Evolutionary conservation across 192 early-diverging fungal species (phyloP), one percentile per base, ranked within the genome.

Genomic region (Chytriomyces sp.): DNA sequence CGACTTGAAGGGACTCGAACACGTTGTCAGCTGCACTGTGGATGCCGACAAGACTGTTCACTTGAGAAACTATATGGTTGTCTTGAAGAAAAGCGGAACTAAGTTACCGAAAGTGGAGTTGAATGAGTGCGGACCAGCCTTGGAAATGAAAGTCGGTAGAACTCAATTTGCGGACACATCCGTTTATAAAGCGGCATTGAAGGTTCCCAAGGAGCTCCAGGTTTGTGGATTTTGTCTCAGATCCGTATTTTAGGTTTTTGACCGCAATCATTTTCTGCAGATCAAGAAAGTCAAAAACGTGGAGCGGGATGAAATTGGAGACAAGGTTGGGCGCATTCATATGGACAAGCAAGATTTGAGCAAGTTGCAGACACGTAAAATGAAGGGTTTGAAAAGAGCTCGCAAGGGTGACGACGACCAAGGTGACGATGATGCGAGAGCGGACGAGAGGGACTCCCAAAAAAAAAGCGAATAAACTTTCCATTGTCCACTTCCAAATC

Each of bases 301-400:
- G 59, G 85, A 86, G 58, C 82, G 84, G 39, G 92, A 96, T 75
- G 92, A 88, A n/a, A 86, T 98, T 77, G 95, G 94, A 52, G 93
- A 99, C 74, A 91, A 91, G 80, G 84, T 91, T 39, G 97, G 94
- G 7, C 88, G 94, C 62, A 86, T 99, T 55, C 95, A 97, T 81
- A 80, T 98, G 88, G 89, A 93, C 66, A 88, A 89, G 75, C 97
- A 99, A 78, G 90, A 97, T 54, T 86, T 99, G 53, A 74, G 83
- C 62, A 93, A 93, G 86, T 84, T 99, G 81, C 96, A 99, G 80
- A 97, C 96, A 1, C 86, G 97, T 74, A 99, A 99, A 86, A 94
- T 99, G 91, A 98, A 98, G 87, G 97, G 93, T 40, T 82, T 99
- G 75, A 96, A 96, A 85, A 67, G 85, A 19, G 68, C 39, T 6